A percentile compares a stretch with the other conserved stretches of the same genome.
Conservation (phyloP, 2,329 filamentous ascomycete genomes). For the Colletotrichum truncatum region DNA sequence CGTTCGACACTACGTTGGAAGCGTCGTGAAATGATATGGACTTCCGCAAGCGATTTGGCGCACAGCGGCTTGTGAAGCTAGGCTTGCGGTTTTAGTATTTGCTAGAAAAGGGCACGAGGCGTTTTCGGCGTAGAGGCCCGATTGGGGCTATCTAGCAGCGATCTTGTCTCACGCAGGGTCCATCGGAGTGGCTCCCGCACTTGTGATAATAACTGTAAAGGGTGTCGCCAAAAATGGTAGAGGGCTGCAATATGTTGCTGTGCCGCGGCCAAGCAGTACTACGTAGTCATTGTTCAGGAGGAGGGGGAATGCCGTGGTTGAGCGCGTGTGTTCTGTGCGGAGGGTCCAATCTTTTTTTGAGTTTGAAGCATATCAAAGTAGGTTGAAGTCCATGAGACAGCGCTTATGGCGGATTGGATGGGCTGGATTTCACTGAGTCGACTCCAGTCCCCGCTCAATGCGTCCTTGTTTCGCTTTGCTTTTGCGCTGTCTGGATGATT, state of each 20-base stretch:
- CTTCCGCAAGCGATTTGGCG: constrained; percentile 18
- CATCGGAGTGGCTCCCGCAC: constrained; percentile 4
- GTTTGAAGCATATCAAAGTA: constrained; percentile 17
- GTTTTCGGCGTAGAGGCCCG: constrained; percentile 16
- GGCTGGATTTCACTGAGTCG: not conserved
- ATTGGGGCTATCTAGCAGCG: constrained; percentile 14
- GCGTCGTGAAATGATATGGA: not conserved
- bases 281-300: not conserved
- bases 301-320: not conserved
- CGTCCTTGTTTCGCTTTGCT: not conserved
- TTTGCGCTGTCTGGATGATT: not conserved
- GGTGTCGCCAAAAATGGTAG: not conserved
- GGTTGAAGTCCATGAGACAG: constrained; percentile 2
- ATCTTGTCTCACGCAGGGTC: constrained; percentile 23
- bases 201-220: not conserved
- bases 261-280: not conserved
- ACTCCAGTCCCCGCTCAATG: not conserved
- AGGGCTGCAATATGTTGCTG: not conserved
- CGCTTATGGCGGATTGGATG: constrained; percentile 1
- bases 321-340: not conserved
- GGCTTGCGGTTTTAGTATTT: not conserved
- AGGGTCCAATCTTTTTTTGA: not conserved
- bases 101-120: constrained; percentile 11
- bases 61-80: not conserved
- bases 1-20: constrained; percentile 19